Evolutionary conservation across 805 yeast species (phyloP).

Genomic region (Candida germanica): DNA sequence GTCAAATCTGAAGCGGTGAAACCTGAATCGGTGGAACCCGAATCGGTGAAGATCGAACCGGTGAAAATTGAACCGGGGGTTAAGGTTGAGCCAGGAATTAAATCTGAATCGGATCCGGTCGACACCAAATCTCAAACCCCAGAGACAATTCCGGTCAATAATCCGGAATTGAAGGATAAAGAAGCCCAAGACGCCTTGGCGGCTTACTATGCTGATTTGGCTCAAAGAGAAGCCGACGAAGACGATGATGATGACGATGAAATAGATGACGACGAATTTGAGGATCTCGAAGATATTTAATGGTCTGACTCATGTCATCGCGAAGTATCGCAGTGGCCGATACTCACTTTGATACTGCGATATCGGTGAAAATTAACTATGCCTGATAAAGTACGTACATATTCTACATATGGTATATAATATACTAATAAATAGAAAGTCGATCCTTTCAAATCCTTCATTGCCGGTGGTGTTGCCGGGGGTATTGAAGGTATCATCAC

Average conservation of each 20-base stretch:
- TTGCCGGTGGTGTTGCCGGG: slow-evolving; percentile 97
- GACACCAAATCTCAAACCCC: slow-evolving; percentile 1
- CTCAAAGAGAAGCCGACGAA: slow-evolving; percentile 63
- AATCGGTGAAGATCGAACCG: slow-evolving; percentile 10
- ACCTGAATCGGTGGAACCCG: slow-evolving; percentile 14
- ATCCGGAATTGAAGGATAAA: slow-evolving; percentile 49
- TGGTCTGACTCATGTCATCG: not conserved
- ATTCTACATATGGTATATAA: no score
- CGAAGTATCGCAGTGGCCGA: not conserved
- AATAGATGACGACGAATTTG: slow-evolving; percentile 25
- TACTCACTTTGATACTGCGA: no score
- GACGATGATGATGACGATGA: slow-evolving; percentile 45
- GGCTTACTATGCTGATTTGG: slow-evolving; percentile 71
- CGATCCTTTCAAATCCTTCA: slow-evolving; percentile 76
- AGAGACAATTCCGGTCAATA: slow-evolving; percentile 13
- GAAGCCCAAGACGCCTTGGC: slow-evolving; percentile 69
- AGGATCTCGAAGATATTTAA: slow-evolving; percentile 29
- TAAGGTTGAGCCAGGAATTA: slow-evolving; percentile 7
- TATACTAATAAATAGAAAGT: slow-evolving; percentile 31
- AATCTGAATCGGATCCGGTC: slow-evolving; percentile 1
- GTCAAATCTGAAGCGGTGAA: slow-evolving; percentile 14
- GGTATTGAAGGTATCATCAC: slow-evolving; percentile 92
- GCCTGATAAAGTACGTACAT: not conserved
- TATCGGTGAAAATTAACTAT: not conserved
- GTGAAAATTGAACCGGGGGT: slow-evolving; percentile 16